These are phyloP conservation scores for Allium cepa DNA, from an alignment of 106 monocot genomes.

Conservation along the genomic window DNA sequence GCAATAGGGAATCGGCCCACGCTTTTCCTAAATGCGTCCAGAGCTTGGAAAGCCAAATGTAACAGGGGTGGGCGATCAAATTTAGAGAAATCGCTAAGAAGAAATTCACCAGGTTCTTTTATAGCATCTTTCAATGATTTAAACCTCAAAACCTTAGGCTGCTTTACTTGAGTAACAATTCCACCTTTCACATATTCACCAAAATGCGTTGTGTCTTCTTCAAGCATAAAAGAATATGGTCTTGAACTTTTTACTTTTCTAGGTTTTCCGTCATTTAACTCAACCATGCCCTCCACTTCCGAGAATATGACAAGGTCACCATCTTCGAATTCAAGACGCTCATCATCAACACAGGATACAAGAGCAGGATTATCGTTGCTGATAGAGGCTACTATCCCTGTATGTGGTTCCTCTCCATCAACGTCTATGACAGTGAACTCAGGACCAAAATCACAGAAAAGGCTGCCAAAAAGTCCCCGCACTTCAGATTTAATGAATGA, in stretches of 20 bases:
- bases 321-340: constrained; percentile 67
- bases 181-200: constrained; percentile 52
- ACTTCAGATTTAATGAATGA: constrained; percentile 65
- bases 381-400: constrained; percentile 72
- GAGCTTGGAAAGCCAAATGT: constrained; percentile 62
- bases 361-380: constrained; percentile 66
- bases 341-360: constrained; percentile 74
- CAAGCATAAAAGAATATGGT: constrained; percentile 54
- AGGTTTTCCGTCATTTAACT: constrained; percentile 73
- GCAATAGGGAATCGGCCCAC: constrained; percentile 46
- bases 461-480: constrained; percentile 62
- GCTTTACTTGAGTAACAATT: constrained; percentile 62
- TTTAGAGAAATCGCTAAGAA: constrained; percentile 58
- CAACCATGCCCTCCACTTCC: constrained; percentile 68
- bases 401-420: constrained; percentile 79
- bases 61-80: constrained; percentile 43
- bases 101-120: constrained; percentile 53
- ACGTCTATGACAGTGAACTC: constrained; percentile 62
- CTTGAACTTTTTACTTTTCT: constrained; percentile 48
- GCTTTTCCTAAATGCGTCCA: constrained; percentile 46
- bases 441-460: constrained; percentile 85
- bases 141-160: constrained; percentile 41
- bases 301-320: constrained; percentile 74
- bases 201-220: constrained; percentile 56
- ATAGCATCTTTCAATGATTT: constrained; percentile 45